Evolutionary conservation across 257 asterid species (phyloP).

Genomic region (Petrea volubilis): DNA sequence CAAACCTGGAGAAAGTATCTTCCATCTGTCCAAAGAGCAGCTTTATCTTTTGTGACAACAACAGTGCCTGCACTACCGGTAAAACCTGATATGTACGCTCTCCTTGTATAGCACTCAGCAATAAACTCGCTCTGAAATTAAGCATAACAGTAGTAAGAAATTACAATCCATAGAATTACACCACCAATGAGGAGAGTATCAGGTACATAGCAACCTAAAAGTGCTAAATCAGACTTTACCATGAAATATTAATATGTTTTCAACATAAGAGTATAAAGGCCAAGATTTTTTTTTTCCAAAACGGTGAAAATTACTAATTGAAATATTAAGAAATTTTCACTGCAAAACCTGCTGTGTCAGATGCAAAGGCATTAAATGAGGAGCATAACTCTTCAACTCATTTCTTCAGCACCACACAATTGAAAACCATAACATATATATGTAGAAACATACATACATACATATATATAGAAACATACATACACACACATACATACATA

Average conservation of each 20-base stretch:
- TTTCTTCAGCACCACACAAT: neutral
- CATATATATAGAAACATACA: neutral
- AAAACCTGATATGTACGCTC: slow-evolving; percentile 89
- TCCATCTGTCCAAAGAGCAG: slow-evolving; percentile 98
- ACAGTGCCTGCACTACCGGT: slow-evolving; percentile 99
- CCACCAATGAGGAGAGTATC: neutral
- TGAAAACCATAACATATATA: too few relatives aligned
- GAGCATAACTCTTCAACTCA: neutral
- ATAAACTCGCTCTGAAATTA: slow-evolving; percentile 85
- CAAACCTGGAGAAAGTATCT: slow-evolving; percentile 93
- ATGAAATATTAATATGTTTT: slow-evolving; percentile 3
- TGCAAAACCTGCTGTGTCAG: neutral
- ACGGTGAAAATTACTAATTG: neutral
- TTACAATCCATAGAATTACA: slow-evolving; percentile 1
- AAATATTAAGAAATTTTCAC: neutral
- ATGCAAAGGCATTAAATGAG: neutral
- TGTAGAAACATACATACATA: neutral
- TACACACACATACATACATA: neutral
- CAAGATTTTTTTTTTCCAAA: neutral
- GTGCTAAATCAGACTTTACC: neutral
- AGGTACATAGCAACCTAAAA: neutral
- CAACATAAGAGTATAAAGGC: neutral
- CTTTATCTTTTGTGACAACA: slow-evolving; percentile 90
- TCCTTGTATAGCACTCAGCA: slow-evolving; percentile 90
- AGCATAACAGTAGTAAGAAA: slow-evolving; percentile 12